Base-by-base conservation (phyloP, 441 rosid species). In the Erodium moschatum region DNA sequence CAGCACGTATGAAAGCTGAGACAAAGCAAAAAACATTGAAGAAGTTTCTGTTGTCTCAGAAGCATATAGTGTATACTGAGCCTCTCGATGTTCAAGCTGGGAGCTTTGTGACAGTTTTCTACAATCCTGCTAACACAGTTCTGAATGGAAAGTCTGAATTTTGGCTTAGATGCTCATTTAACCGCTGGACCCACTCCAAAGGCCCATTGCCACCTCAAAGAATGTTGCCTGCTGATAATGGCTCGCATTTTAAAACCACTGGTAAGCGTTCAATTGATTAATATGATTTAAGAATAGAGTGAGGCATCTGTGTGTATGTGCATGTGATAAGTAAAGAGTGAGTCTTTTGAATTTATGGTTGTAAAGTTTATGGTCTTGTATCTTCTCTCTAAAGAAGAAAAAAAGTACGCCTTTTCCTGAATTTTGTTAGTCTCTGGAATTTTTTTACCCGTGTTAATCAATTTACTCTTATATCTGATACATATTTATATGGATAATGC, bases 151-250 rank as follows among this genome's bases (percentile, higher is more conserved):
- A 91, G 77, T 76, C 87, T 38, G 96, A 93, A 77, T 80, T 88
- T 78, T 93, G 96, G 98, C 86, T 91, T 78, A 88, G 92, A 85
- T 80, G 91, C 72, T 91, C 97, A 68, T 93, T 91, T 71, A 91
- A 93, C 76, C 92, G 93, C 44, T 91, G 98, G 97, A 91, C 92
- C 61, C 96, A 93, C 73, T 83, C 76, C 33, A 67, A 73, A 67
- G 97, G 96, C 77, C 78, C 86, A 69, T 81, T 89, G 80, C 90
- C 94, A 27, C 94, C 96, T 76, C 92, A 85, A 76, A 87, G 82
- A 77, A 94, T 91, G 97, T 75, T 81, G 72, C 85, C 84, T 73
- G 83, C 76, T 11, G 86, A 82, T 64, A 80, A 81, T 73, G 77
- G 85, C 67, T 77, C 86, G 63, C 90, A 77, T 74, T 77, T 91